Evolutionary conservation across 305 asterid genomes (phyloP), one percentile per base, ranked within the genome.

Genomic region (Plantago lanceolata): DNA sequence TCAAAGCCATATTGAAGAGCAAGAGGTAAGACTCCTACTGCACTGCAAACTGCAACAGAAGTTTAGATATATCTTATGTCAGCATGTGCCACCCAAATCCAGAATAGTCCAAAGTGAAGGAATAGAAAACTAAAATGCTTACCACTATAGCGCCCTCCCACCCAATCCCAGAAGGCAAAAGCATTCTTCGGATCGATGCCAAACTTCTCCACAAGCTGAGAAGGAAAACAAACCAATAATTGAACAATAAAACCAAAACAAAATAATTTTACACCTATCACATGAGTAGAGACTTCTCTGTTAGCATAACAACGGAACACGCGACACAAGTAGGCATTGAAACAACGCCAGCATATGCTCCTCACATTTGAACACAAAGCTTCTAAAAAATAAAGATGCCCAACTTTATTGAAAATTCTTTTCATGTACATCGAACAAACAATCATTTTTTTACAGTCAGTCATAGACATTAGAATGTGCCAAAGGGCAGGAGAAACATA

Each of bases 141-240:
- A 84, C 99, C 99, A 55, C 99, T 93, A 70, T 87, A 90, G 72
- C 97, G 96, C 67, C 99, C 97, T 79, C 99, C 99, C 35, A 94
- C 97, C 99, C 99, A 94, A 73, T 94, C 99, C 99, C 99, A 94
- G 84, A 90, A 94, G 61, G 99, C 99, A 80, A 90, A 93, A 76
- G 99, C 90, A 87, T 93, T 93, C 31, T 84, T 86, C 63, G 99
- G 98, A 82, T 91, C 98, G 63, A 91, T 91, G 67, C 98, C 98
- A 74, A 91, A 91, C 78, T 88, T 81, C 75, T 93, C 97, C 48
- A 90, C 97, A n/a, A 93, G 99, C 99, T 93, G 88, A 76, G 78
- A 49, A 48, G 43, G 33, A 48, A 56, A 58, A 62, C 43, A 66
- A 63, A 35, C 60, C 72, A 75, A 59, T 24, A 53, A 28, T 59